Conservation (phyloP, 2,329 filamentous ascomycete genomes). For the Gliomastix tumulicola region DNA sequence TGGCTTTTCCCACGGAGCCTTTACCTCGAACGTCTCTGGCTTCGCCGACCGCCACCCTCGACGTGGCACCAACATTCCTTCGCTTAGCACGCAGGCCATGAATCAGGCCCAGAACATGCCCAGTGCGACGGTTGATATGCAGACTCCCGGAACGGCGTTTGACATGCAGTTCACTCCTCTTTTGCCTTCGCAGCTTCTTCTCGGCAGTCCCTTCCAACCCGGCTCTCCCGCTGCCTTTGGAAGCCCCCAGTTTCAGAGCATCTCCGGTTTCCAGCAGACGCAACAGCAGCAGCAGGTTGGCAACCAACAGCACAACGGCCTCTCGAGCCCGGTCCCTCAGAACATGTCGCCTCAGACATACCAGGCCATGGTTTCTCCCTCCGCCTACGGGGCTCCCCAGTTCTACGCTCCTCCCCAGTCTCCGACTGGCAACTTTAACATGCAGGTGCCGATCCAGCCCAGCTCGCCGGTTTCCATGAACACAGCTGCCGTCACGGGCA, state of each 20-base stretch:
- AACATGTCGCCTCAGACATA: constrained; percentile 78
- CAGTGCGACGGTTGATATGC: constrained; percentile 63
- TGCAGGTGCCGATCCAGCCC: constrained; percentile 50
- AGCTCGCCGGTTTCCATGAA: constrained; percentile 70
- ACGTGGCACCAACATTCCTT: constrained; percentile 77
- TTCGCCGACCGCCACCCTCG: constrained; percentile 84
- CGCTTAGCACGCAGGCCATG: constrained; percentile 80
- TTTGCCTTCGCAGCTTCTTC: constrained; percentile 85
- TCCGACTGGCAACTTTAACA: constrained; percentile 67
- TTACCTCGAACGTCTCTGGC: constrained; percentile 76
- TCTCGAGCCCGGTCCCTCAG: constrained; percentile 70
- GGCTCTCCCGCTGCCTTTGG: constrained; percentile 85
- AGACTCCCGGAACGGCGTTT: constrained; percentile 80
- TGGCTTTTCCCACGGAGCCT: constrained; percentile 88
- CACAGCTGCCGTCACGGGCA: constrained; percentile 78
- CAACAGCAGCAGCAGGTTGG: constrained; percentile 44
- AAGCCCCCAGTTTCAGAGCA: constrained; percentile 85
- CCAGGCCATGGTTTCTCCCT: constrained; percentile 79
- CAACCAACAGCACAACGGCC: constrained; percentile 42
- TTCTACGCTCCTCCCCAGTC: constrained; percentile 82
- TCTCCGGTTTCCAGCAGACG: constrained; percentile 64
- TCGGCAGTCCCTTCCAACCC: constrained; percentile 94
- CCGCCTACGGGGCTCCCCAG: constrained; percentile 72
- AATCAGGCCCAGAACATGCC: constrained; percentile 25
- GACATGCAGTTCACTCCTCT: constrained; percentile 99